Percentiles rank a stretch among this genome's conserved stretches.
Evolutionary conservation across 2,329 filamentous ascomycete species (phyloP).

Genomic region (Penicillium glabrum): DNA sequence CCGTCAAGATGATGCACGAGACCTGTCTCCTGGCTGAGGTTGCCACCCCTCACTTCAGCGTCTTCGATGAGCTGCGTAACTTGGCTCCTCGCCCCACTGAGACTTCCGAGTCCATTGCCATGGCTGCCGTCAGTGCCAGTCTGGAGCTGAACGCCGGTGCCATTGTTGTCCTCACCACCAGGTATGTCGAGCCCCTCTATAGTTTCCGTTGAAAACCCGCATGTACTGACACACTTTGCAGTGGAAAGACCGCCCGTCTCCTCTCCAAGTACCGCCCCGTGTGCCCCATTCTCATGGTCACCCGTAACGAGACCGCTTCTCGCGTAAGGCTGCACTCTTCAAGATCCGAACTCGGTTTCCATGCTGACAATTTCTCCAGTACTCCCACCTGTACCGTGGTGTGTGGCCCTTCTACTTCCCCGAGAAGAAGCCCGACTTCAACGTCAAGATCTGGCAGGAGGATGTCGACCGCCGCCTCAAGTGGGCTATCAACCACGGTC

Average conservation of each 20-base stretch:
- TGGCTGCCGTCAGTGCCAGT: conserved; percentile 93
- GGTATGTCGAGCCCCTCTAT: conserved; percentile 46
- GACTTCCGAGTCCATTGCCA: conserved; percentile 90
- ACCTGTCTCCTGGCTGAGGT: conserved; percentile 96
- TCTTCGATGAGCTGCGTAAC: conserved; percentile 92
- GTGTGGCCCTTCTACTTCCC: conserved; percentile 97
- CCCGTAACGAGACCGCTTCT: conserved; percentile 77
- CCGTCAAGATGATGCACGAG: conserved; percentile 97
- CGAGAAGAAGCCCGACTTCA: conserved; percentile 92
- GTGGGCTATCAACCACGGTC: conserved; percentile 88
- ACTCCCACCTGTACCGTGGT: conserved; percentile 92
- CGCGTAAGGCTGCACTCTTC: conserved; percentile 53
- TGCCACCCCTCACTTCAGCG: conserved; percentile 92
- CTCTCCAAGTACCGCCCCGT: conserved; percentile 98
- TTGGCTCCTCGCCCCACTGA: conserved; percentile 79
- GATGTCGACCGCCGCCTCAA: conserved; percentile 97
- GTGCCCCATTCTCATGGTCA: conserved; percentile 99
- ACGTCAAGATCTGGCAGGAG: conserved; percentile 93
- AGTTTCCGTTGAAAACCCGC: background rate
- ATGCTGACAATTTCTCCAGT: conserved; percentile 46
- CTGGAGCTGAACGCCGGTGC: conserved; percentile 95
- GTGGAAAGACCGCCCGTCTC: conserved; percentile 89
- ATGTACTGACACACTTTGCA: conserved; percentile 32
- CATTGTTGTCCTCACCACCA: conserved; percentile 94
- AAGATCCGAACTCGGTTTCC: background rate